These are phyloP conservation scores for Coccomyxa sp. DNA, from an alignment of 139 green algal species.

Conservation along the genomic window DNA sequence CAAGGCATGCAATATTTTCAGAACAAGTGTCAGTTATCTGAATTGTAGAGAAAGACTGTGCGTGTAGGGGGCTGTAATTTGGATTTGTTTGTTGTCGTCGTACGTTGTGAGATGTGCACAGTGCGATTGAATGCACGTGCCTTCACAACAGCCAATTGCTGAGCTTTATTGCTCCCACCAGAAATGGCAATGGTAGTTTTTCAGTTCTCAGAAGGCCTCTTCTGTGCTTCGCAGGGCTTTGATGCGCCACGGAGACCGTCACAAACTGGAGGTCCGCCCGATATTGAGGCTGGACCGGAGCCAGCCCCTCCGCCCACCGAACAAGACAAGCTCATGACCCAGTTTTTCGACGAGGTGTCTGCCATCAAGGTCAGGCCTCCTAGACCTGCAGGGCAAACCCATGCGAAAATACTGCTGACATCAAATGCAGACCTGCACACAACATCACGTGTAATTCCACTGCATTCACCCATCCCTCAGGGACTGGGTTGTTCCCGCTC, in stretches of 20 bases:
- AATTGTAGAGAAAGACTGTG: not conserved
- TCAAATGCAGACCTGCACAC: not conserved
- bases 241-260: not conserved
- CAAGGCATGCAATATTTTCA: not conserved
- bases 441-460: too few relatives aligned
- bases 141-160: too few relatives aligned
- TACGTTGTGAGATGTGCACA: too few relatives aligned
- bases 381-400: not conserved
- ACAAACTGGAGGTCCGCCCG: not conserved
- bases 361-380: slow-evolving; percentile 45
- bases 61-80: too few relatives aligned
- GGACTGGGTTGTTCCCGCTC: not conserved
- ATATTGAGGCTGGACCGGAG: slow-evolving; percentile 20
- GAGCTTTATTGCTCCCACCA: not conserved
- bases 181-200: not conserved
- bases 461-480: not conserved
- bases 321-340: slow-evolving; percentile 57
- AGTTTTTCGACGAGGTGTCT: slow-evolving; percentile 70
- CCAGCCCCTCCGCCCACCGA: slow-evolving; percentile 12
- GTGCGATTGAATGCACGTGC: too few relatives aligned
- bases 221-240: not conserved
- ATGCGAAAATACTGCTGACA: not conserved
- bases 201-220: too few relatives aligned
- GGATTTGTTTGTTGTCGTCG: too few relatives aligned
- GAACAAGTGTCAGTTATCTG: not conserved